phyloP scores from a whole-genome alignment of 108 stramenopile species.

The Cyclostephanos tholiformis region DNA sequence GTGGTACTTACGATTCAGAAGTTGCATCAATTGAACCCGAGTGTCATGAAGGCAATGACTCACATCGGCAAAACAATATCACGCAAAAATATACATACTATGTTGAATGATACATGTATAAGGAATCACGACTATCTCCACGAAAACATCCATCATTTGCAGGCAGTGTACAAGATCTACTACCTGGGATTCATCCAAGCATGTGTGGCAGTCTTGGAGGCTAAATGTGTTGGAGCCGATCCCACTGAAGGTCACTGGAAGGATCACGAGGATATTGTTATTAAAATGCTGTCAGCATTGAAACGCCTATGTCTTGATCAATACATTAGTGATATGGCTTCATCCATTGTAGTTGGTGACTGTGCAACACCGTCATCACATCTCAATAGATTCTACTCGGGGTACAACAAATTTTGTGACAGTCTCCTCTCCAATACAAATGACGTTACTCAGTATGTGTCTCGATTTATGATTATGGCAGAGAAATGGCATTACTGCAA shows the following conservation, averaged over 20 bases:
- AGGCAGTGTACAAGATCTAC: conserved; percentile 6
- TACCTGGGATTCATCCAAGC: conserved; percentile 16
- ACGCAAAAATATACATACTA: too few relatives aligned
- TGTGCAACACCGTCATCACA: background rate
- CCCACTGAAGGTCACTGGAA: background rate
- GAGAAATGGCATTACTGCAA: background rate
- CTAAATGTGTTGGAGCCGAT: background rate
- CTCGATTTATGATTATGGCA: background rate
- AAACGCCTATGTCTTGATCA: background rate
- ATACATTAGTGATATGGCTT: background rate
- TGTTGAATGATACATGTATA: background rate
- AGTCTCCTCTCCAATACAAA: background rate
- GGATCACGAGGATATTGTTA: background rate
- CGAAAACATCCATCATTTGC: conserved; percentile 4
- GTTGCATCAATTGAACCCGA: background rate
- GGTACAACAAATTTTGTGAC: background rate
- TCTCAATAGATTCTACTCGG: background rate
- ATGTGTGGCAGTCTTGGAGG: background rate
- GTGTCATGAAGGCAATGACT: too few relatives aligned
- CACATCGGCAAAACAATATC: background rate
- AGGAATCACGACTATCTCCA: background rate
- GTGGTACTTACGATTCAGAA: background rate
- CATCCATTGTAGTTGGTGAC: too few relatives aligned
- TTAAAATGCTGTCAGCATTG: background rate
- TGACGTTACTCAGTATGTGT: background rate